phyloP scores from a whole-genome alignment of 305 asterid genomes.

The Salvia sclarea region DNA sequence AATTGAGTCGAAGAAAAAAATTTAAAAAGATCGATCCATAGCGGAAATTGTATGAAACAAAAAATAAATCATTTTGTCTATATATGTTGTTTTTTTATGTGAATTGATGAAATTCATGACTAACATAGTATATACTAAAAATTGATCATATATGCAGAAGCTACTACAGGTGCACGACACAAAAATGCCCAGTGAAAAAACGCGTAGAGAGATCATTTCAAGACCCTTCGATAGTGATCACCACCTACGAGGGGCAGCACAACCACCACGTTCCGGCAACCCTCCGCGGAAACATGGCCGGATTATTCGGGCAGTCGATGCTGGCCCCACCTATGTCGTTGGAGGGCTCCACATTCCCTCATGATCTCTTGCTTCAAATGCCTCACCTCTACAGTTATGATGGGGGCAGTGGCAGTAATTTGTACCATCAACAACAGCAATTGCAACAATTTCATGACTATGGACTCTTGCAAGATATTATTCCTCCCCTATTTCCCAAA shows the following conservation, averaged over 20 bases:
- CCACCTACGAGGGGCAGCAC: conserved; percentile 76
- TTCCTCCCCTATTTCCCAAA: conserved; percentile 54
- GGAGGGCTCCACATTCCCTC: conserved; percentile 39
- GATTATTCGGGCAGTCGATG: conserved; percentile 46
- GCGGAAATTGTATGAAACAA: too few species aligned
- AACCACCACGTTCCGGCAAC: conserved; percentile 65
- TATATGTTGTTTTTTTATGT: too few species aligned
- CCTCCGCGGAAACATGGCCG: conserved; percentile 51
- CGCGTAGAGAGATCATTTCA: conserved; percentile 66
- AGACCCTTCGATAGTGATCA: conserved; percentile 63
- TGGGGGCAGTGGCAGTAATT: conserved; percentile 28
- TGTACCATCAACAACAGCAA: conserved; percentile 51
- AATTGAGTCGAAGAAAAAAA: too few species aligned
- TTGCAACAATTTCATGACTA: conserved; percentile 53
- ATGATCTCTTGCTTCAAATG: conserved; percentile 50
- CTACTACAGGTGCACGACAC: conserved; percentile 73
- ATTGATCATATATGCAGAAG: conserved; percentile 49
- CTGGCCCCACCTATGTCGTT: too few species aligned
- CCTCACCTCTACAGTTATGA: conserved; percentile 47
- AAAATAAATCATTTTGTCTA: too few species aligned
- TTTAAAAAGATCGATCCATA: too few species aligned
- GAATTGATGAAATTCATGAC: too few species aligned
- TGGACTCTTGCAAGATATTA: conserved; percentile 64
- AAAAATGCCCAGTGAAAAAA: conserved; percentile 66
- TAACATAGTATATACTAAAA: too few species aligned